Base-by-base conservation (phyloP, 2,329 filamentous ascomycete genomes). In the Calonectria fujianensis region DNA sequence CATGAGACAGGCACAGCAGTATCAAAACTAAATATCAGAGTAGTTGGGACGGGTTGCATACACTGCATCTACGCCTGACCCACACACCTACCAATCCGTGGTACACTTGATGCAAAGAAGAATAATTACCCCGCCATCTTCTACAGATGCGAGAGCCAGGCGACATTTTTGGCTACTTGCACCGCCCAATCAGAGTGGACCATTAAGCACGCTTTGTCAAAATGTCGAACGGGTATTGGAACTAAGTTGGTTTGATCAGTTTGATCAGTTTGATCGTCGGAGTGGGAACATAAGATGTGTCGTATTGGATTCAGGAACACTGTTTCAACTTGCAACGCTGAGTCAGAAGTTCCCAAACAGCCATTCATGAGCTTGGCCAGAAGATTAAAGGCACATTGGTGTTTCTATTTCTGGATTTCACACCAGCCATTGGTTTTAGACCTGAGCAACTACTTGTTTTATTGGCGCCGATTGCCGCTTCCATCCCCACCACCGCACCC, bases 321-420 rank as follows among this genome's bases (percentile, higher is more conserved):
- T 11, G 41, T 48, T 48, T 48, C 41, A 48, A 48, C 41, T n/a
- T 48, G 41, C 41, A n/a, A n/a, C 41, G 20, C 41, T 48, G 20
- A 48, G 41, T 48, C 41, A 48, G 41, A 48, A 48, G 18, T n/a
- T n/a, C 74, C 32, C 20, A 48, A 48, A 48, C 20, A 48, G 20
- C 20, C 16, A 48, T n/a, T 48, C 18, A 48, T 48, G 41, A 48
- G 41, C 41, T 48, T n/a, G 16, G 41, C 41, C 18, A 48, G 6
- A n/a, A 48, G 41, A 48, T 48, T 48, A 48, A 48, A 48, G 41
- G 41, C 9, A 8, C 41, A n/a, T 48, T 0, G 3, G 41, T 18
- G 41, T 11, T n/a, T 48, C 41, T 48, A 48, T 48, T 48, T 48
- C 9, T 48, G 20, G 41, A 10, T 11, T 9, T 11, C 10, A 1